Evolutionary conservation across 2,329 filamentous ascomycete species (phyloP).

Genomic region (Alternaria sp.): DNA sequence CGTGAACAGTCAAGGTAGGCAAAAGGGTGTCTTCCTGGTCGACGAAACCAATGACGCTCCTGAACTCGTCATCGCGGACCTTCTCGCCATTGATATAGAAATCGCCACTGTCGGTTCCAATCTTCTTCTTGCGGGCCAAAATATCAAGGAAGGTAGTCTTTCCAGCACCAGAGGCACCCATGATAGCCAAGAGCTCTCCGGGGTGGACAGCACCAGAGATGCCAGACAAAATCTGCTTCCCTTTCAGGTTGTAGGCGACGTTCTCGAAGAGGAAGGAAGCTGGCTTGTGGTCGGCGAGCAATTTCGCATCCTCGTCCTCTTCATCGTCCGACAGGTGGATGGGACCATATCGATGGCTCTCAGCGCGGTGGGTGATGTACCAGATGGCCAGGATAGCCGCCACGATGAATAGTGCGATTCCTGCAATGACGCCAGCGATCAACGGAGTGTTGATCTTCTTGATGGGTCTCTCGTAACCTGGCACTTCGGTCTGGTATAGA

Average conservation of each 20-base stretch:
- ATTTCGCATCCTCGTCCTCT: constrained; percentile 80
- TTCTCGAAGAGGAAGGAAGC: constrained; percentile 88
- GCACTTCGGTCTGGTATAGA: constrained; percentile 88
- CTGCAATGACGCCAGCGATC: constrained; percentile 91
- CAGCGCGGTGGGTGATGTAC: constrained; percentile 81
- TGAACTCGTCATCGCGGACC: constrained; percentile 82
- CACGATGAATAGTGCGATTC: constrained; percentile 85
- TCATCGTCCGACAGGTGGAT: constrained; percentile 84
- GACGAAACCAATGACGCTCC: constrained; percentile 92
- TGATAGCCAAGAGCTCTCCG: constrained; percentile 95
- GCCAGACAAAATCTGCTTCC: constrained; percentile 80
- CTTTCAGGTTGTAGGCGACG: constrained; percentile 84
- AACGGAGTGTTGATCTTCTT: constrained; percentile 97
- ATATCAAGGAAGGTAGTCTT: constrained; percentile 98
- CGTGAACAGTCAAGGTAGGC: constrained; percentile 93
- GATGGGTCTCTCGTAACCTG: constrained; percentile 84
- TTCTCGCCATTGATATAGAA: constrained; percentile 96
- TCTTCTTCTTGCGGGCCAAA: constrained; percentile 94
- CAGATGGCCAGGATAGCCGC: constrained; percentile 81
- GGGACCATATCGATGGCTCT: constrained; percentile 66
- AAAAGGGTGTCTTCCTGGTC: constrained; percentile 98
- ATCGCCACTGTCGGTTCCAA: constrained; percentile 76
- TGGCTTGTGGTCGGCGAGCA: constrained; percentile 91
- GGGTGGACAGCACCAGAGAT: constrained; percentile 89
- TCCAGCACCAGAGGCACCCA: constrained; percentile 96